Percentiles rank a stretch among this genome's conserved stretches.
phyloP scores from a whole-genome alignment of 2,329 filamentous ascomycete species.

The Aspergillus flavus region DNA sequence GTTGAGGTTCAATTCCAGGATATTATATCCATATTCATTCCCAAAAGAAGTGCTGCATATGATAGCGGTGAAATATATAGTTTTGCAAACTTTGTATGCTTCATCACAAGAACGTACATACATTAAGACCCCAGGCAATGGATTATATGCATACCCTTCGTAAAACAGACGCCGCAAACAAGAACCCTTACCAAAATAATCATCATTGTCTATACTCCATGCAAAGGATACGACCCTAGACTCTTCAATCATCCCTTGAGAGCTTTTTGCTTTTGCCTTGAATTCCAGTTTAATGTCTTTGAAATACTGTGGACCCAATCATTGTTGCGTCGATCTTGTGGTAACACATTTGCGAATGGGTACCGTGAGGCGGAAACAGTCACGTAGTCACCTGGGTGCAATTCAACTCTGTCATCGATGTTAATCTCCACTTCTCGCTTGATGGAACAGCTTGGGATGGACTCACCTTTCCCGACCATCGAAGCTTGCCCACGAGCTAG shows the following conservation, averaged over 20 bases:
- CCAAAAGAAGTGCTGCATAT: neutral
- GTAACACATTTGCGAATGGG: slow-evolving; percentile 55
- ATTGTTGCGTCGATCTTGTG: slow-evolving; percentile 46
- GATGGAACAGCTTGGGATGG: neutral
- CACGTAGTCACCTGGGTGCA: slow-evolving; percentile 54
- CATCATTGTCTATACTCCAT: neutral
- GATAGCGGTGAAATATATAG: neutral
- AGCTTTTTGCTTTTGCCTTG: slow-evolving; percentile 49
- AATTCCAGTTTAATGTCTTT: slow-evolving; percentile 55
- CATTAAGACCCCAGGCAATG: neutral
- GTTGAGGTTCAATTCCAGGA: neutral
- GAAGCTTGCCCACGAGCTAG: slow-evolving; percentile 95
- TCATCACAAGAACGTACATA: neutral
- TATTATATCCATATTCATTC: neutral
- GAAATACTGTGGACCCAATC: slow-evolving; percentile 56
- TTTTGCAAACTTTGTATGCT: neutral
- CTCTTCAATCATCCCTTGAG: slow-evolving; percentile 26
- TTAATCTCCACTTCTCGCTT: slow-evolving; percentile 12
- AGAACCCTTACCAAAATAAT: neutral
- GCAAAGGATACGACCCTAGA: neutral
- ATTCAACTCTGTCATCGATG: slow-evolving; percentile 42
- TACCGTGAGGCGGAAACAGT: slow-evolving; percentile 56
- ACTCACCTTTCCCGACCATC: slow-evolving; percentile 79
- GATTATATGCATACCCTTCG: neutral
- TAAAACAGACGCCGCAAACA: neutral